Percentiles rank a stretch among this genome's conserved stretches.
phyloP scores from a whole-genome alignment of 176 grass and related monocot genomes.

The Stipa capillata region DNA sequence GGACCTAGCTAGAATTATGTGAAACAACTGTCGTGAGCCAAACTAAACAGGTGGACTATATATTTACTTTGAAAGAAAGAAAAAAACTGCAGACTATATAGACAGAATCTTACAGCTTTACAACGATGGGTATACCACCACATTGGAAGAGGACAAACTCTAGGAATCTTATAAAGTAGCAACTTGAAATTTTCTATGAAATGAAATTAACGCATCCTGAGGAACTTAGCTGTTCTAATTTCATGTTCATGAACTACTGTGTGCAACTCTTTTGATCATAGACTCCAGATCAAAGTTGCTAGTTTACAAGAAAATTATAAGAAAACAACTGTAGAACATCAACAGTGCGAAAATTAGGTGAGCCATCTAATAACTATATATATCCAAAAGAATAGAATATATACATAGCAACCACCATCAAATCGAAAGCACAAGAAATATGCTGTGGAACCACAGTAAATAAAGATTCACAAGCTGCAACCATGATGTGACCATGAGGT shows the following conservation, averaged over 20 bases:
- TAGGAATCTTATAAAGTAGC: conserved; percentile 29
- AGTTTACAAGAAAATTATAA: background rate
- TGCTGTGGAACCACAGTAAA: conserved; percentile 31
- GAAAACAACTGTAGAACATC: background rate
- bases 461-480: conserved; percentile 23
- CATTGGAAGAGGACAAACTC: conserved; percentile 27
- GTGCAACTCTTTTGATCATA: background rate
- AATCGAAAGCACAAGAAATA: conserved; percentile 50
- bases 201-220: background rate
- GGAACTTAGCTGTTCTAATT: background rate
- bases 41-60: background rate
- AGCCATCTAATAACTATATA: too few relatives aligned
- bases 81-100: background rate
- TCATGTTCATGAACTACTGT: conserved; percentile 6
- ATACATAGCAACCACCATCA: conserved; percentile 34
- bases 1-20: conserved; percentile 12
- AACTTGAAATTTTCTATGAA: background rate
- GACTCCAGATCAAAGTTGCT: background rate
- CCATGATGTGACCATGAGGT: conserved; percentile 44
- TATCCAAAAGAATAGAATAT: too few relatives aligned
- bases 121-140: conserved; percentile 16
- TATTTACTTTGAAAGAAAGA: background rate
- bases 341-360: conserved; percentile 25
- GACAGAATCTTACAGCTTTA: conserved; percentile 28
- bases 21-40: background rate